Evolutionary conservation across 164 flowering plant species (phyloP).

Genomic region (Malania oleifera): DNA sequence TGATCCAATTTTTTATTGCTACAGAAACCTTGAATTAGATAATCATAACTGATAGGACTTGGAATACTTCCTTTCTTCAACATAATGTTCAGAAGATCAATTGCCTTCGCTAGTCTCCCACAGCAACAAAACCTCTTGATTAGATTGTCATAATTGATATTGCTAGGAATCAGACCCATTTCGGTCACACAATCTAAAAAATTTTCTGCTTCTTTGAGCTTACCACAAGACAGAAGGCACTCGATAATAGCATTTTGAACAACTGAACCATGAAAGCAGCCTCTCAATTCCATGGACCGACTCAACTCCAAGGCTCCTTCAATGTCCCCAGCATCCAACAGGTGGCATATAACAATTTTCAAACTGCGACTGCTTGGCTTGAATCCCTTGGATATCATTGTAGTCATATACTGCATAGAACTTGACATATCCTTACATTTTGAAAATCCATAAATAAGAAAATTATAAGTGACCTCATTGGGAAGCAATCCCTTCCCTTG

Average conservation of each 20-base stretch:
- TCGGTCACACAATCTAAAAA: conserved; percentile 40
- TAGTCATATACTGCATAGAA: conserved; percentile 35
- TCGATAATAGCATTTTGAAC: conserved; percentile 48
- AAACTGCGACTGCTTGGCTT: conserved; percentile 64
- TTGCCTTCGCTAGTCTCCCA: conserved; percentile 47
- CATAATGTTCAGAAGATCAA: conserved; percentile 65
- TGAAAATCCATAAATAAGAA: conserved; percentile 55
- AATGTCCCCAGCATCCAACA: conserved; percentile 36
- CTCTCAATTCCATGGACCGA: conserved; percentile 53
- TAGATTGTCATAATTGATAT: conserved; percentile 43
- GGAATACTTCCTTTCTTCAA: conserved; percentile 54
- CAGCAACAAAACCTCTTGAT: conserved; percentile 42
- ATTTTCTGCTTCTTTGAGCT: conserved; percentile 51
- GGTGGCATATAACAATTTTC: conserved; percentile 32
- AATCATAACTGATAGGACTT: conserved; percentile 46
- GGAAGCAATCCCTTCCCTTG: conserved; percentile 29
- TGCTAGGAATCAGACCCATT: conserved; percentile 37
- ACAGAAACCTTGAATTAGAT: conserved; percentile 47
- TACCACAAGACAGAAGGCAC: conserved; percentile 43
- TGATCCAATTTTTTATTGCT: conserved; percentile 27
- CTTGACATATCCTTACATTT: conserved; percentile 33
- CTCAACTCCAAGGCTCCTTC: conserved; percentile 50
- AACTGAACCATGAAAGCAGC: conserved; percentile 51
- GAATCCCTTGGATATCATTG: conserved; percentile 53
- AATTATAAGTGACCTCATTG: conserved; percentile 61